A percentile compares a stretch with the other conserved stretches of the same genome.
Conservation (phyloP, 2,329 filamentous ascomycete genomes). For the Pezicula rhizophila region DNA sequence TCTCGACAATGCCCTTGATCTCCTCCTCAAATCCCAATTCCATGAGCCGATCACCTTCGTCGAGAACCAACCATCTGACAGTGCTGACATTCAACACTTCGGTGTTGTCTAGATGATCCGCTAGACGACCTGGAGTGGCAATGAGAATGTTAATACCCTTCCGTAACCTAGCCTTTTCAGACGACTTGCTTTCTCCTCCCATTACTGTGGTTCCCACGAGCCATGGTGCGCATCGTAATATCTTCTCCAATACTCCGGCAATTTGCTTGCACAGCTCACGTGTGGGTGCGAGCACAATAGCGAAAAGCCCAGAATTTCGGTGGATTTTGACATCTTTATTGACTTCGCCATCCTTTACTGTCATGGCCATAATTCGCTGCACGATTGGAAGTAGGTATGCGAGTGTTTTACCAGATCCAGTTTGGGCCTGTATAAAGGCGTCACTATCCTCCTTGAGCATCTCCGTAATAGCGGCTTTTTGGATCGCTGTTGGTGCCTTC, state of each 20-base stretch:
- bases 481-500: slow-evolving; percentile 89
- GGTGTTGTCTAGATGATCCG: slow-evolving; percentile 89
- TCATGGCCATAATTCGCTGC: slow-evolving; percentile 76
- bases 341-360: slow-evolving; percentile 45
- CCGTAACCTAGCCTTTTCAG: slow-evolving; percentile 86
- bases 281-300: slow-evolving; percentile 88
- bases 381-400: slow-evolving; percentile 93
- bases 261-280: slow-evolving; percentile 95
- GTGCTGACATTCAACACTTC: slow-evolving; percentile 81
- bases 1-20: slow-evolving; percentile 77
- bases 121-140: slow-evolving; percentile 84
- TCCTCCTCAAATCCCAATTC: slow-evolving; percentile 96
- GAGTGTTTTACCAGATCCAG: slow-evolving; percentile 93
- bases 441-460: slow-evolving; percentile 76
- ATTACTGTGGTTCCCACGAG: slow-evolving; percentile 83
- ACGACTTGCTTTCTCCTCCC: slow-evolving; percentile 63
- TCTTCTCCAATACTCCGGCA: slow-evolving; percentile 73
- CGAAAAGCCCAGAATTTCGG: slow-evolving; percentile 84
- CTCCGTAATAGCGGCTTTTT: slow-evolving; percentile 80
- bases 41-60: slow-evolving; percentile 97
- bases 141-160: slow-evolving; percentile 96
- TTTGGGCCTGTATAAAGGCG: slow-evolving; percentile 94
- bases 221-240: slow-evolving; percentile 88
- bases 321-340: slow-evolving; percentile 53
- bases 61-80: slow-evolving; percentile 88